Conservation (phyloP, 805 yeast genomes). For the Isabelozyma gotoi region DNA sequence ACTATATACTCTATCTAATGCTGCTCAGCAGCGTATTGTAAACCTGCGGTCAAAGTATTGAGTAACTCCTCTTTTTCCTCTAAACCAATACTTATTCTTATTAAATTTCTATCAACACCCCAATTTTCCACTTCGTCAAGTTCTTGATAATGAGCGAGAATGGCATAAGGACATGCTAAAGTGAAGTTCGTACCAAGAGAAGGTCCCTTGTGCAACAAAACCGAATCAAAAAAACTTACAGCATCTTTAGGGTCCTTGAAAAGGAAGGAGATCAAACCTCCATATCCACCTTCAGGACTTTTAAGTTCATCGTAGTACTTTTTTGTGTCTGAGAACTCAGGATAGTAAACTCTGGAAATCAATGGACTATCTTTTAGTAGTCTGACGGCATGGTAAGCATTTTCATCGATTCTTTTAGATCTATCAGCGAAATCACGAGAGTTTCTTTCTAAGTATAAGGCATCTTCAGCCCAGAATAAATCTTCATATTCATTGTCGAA, state of each 20-base stretch:
- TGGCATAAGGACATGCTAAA: constrained; percentile 84
- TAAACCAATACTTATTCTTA: constrained; percentile 82
- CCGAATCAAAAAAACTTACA: constrained; percentile 67
- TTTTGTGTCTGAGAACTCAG: constrained; percentile 54
- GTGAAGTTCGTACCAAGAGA: constrained; percentile 89
- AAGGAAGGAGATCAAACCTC: constrained; percentile 77
- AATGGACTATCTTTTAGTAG: constrained; percentile 50
- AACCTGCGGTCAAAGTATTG: constrained; percentile 49
- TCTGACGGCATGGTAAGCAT: constrained; percentile 53
- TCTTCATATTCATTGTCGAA: constrained; percentile 63
- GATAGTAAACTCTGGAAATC: constrained; percentile 70
- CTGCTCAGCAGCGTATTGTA: constrained; percentile 44
- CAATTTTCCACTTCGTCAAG: constrained; percentile 75
- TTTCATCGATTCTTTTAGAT: constrained; percentile 54
- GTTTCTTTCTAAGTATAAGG: constrained; percentile 86
- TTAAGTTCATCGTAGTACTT: constrained; percentile 69
- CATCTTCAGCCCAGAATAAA: constrained; percentile 89
- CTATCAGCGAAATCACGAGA: constrained; percentile 82
- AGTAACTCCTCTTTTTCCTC: constrained; percentile 67
- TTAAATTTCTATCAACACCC: constrained; percentile 78
- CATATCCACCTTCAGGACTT: constrained; percentile 79
- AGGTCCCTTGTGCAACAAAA: constrained; percentile 80
- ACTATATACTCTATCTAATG: constrained; percentile 12
- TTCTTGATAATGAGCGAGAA: constrained; percentile 82
- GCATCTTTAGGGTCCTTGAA: constrained; percentile 68